Conservation (phyloP, 305 asterid species). For the Fraxinus nigra region DNA sequence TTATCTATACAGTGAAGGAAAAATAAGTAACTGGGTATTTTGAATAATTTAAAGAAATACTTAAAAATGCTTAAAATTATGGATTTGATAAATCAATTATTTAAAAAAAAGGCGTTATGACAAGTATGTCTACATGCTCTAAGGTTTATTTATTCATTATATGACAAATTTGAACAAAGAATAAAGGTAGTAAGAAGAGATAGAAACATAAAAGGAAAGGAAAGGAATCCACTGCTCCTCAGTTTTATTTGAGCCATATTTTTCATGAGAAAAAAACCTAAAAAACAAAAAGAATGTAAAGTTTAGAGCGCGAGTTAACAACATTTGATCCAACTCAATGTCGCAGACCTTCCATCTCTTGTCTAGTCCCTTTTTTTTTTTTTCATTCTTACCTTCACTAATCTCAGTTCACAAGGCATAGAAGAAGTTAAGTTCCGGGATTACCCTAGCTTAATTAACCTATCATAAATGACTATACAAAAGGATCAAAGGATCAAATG, state of each 20-base stretch:
- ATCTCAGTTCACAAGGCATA: neutral
- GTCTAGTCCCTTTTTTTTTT: neutral
- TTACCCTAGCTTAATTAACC: neutral
- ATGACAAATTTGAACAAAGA: neutral
- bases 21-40: neutral
- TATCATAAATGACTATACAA: neutral
- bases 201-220: neutral
- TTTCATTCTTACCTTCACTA: conserved; percentile 5
- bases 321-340: neutral
- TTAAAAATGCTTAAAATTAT: too few relatives aligned
- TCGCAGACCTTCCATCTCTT: neutral
- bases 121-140: neutral
- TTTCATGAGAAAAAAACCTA: neutral
- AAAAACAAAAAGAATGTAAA: neutral
- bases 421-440: neutral
- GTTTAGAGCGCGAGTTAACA: neutral
- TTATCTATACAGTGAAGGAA: too few relatives aligned
- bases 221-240: neutral
- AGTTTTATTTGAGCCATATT: neutral
- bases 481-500: neutral
- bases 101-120: neutral
- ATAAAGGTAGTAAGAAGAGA: neutral
- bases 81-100: too few relatives aligned
- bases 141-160: neutral
- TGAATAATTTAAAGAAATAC: neutral